Evolutionary conservation across 306 rosid species (phyloP).

Genomic region (Glycyrrhiza uralensis): DNA sequence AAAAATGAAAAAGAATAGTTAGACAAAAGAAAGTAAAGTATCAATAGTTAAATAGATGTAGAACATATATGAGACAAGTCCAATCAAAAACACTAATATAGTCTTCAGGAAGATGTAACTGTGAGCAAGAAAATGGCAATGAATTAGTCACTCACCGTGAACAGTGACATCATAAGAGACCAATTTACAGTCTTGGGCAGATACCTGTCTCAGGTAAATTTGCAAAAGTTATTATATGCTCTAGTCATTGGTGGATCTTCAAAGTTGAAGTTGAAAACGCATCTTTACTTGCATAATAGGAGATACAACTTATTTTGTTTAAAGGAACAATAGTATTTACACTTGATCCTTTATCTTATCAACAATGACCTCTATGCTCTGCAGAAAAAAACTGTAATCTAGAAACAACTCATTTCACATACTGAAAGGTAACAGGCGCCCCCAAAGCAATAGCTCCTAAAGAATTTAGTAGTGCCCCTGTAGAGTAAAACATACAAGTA

Average conservation of each 20-base stretch:
- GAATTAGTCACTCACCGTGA: conserved; percentile 52
- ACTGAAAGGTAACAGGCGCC: conserved; percentile 77
- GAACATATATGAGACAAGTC: not conserved
- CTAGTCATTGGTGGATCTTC: not conserved
- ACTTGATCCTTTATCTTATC: conserved; percentile 28
- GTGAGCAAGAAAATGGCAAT: not conserved
- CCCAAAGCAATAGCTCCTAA: conserved; percentile 87
- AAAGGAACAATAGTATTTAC: not conserved
- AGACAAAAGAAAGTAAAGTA: not conserved
- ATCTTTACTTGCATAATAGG: not conserved
- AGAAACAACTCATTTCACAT: conserved; percentile 46
- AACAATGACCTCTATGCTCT: conserved; percentile 15
- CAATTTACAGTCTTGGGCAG: conserved; percentile 67
- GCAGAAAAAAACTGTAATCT: conserved; percentile 16
- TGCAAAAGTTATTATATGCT: conserved; percentile 28
- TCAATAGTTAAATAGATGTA: not conserved
- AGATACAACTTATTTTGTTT: not conserved
- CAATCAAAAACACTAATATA: not conserved
- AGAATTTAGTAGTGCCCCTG: conserved; percentile 71
- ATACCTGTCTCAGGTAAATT: conserved; percentile 47
- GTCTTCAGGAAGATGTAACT: not conserved
- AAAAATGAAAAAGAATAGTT: not conserved
- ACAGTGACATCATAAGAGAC: conserved; percentile 85
- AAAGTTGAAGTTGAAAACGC: not conserved
- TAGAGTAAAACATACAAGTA: conserved; percentile 23